Evolutionary conservation across 1,284 basidiomycete species (phyloP).

Genomic region (Mixia osmundae): DNA sequence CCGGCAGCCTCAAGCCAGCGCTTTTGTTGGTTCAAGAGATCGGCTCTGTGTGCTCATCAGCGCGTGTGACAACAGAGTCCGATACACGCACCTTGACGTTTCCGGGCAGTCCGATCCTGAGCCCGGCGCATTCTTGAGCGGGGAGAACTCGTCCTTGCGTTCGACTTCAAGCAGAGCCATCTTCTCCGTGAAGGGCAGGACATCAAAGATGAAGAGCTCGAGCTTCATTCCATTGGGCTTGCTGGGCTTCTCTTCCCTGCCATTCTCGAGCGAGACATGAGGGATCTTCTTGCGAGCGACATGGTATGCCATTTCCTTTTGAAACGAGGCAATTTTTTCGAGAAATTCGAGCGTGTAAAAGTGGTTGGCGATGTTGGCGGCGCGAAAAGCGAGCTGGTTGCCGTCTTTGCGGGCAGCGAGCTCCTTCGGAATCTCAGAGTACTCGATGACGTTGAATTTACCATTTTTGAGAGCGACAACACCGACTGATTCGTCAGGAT

Average conservation of each 20-base stretch:
- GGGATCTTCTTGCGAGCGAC: constrained; percentile 97
- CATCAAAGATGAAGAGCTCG: constrained; percentile 96
- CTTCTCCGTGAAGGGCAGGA: constrained; percentile 71
- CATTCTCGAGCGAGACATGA: constrained; percentile 43
- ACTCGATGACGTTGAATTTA: constrained; percentile 83
- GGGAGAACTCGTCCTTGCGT: constrained; percentile 77
- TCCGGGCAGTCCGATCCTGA: constrained; percentile 80
- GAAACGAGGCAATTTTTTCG: constrained; percentile 53
- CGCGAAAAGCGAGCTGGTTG: constrained; percentile 61
- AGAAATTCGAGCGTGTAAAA: constrained; percentile 86
- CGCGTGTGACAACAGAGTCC: background rate
- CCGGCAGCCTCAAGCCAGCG: constrained; percentile 63
- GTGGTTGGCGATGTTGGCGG: constrained; percentile 95
- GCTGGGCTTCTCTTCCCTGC: constrained; percentile 43
- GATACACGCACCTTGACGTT: constrained; percentile 29
- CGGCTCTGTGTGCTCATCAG: constrained; percentile 28
- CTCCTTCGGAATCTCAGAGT: constrained; percentile 77
- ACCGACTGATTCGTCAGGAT: constrained; percentile 76
- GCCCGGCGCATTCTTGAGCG: constrained; percentile 89
- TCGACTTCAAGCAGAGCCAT: constrained; percentile 78
- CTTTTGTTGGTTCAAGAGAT: constrained; percentile 72
- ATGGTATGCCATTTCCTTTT: constrained; percentile 79
- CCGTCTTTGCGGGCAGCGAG: constrained; percentile 49
- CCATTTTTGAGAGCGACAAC: constrained; percentile 65
- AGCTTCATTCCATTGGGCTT: constrained; percentile 99